A percentile compares a stretch with the other conserved stretches of the same genome.
Evolutionary conservation across 192 early-diverging fungal species (phyloP).

Genomic region (Paraglomus occultum): DNA sequence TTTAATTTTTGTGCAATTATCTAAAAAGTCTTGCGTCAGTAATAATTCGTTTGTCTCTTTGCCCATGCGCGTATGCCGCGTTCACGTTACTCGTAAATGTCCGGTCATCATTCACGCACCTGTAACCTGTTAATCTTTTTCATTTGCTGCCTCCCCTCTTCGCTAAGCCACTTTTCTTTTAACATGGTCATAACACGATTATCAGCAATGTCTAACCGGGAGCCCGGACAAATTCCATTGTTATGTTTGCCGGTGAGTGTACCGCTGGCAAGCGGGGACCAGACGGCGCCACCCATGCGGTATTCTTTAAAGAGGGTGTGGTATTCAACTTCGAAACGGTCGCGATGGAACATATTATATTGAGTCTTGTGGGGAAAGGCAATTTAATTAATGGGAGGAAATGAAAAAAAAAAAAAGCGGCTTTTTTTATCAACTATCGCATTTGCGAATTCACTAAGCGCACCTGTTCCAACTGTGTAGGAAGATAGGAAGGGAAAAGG

Average conservation of each 20-base stretch:
- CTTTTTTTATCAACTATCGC: no score
- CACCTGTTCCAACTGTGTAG: neutral
- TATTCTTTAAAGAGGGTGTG: slow-evolving; percentile 64
- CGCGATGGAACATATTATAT: slow-evolving; percentile 85
- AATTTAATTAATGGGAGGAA: neutral
- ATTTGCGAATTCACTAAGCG: no score
- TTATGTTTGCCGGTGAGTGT: slow-evolving; percentile 73
- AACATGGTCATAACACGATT: slow-evolving; percentile 58
- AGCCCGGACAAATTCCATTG: slow-evolving; percentile 60
- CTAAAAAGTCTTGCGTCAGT: slow-evolving; percentile 38
- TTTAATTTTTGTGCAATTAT: slow-evolving; percentile 59
- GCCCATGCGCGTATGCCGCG: neutral
- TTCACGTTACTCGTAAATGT: slow-evolving; percentile 29
- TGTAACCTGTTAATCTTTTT: slow-evolving; percentile 57
- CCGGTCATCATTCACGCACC: slow-evolving; percentile 36
- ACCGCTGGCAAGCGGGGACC: slow-evolving; percentile 77
- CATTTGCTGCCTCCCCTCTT: slow-evolving; percentile 67
- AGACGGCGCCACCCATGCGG: slow-evolving; percentile 70
- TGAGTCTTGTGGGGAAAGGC: slow-evolving; percentile 67
- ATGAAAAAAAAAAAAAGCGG: neutral
- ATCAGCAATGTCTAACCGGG: slow-evolving; percentile 62
- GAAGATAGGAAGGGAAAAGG: neutral
- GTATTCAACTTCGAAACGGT: slow-evolving; percentile 75
- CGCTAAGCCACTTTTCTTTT: slow-evolving; percentile 48
- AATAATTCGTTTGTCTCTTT: slow-evolving; percentile 8